A percentile compares a stretch with the other conserved stretches of the same genome.
Conservation (phyloP, 2,329 filamentous ascomycete species). For the Aureobasidium sp. region DNA sequence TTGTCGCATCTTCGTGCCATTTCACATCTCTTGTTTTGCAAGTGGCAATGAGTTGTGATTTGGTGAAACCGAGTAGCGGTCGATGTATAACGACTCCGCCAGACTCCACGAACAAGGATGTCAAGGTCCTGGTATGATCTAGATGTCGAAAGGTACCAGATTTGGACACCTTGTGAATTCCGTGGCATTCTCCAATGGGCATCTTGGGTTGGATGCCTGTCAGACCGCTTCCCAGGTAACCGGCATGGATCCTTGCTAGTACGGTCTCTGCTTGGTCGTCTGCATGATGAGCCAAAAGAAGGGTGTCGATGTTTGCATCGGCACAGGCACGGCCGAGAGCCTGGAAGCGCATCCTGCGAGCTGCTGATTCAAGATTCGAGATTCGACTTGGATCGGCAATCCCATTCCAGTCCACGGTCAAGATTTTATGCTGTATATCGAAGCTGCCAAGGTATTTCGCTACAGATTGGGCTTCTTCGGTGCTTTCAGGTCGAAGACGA, state of each 20-base stretch:
- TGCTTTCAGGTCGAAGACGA: slow-evolving; percentile 46
- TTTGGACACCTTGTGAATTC: slow-evolving; percentile 57
- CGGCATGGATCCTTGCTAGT: slow-evolving; percentile 63
- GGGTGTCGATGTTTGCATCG: slow-evolving; percentile 41
- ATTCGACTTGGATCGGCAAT: slow-evolving; percentile 34
- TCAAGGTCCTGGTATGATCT: background rate
- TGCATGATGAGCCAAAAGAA: slow-evolving; percentile 77
- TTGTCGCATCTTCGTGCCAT: slow-evolving; percentile 84
- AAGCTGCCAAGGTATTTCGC: slow-evolving; percentile 35
- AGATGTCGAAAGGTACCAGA: slow-evolving; percentile 20
- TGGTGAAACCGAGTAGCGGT: slow-evolving; percentile 61
- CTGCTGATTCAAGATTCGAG: slow-evolving; percentile 66
- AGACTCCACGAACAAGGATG: background rate
- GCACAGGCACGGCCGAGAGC: slow-evolving; percentile 55
- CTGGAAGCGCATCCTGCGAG: slow-evolving; percentile 65
- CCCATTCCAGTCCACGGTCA: slow-evolving; percentile 31
- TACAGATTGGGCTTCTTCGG: slow-evolving; percentile 46
- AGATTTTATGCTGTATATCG: slow-evolving; percentile 27
- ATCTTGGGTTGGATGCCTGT: slow-evolving; percentile 56
- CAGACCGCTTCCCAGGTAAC: slow-evolving; percentile 62
- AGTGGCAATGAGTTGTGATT: slow-evolving; percentile 64
- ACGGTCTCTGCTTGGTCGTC: slow-evolving; percentile 91
- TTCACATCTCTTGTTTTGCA: slow-evolving; percentile 57
- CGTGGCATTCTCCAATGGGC: slow-evolving; percentile 76
- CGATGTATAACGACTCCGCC: slow-evolving; percentile 60